Base-by-base conservation (phyloP, 2,329 filamentous ascomycete genomes). In the Chaetomium sp. region DNA sequence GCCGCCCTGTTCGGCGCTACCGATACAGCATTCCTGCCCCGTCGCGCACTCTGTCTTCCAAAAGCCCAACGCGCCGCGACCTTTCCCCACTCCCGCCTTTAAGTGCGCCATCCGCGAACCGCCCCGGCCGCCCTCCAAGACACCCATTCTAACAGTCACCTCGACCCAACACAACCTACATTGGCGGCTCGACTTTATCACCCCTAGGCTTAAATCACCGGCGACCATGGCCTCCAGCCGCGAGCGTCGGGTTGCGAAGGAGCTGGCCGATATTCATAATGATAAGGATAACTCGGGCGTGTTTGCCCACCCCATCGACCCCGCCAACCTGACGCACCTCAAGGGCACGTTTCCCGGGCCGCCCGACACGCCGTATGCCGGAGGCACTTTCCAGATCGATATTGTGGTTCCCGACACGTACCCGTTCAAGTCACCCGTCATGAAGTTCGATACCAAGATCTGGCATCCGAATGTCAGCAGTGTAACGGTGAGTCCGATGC, bases 401-500 rank as follows among this genome's bases (percentile, higher is more conserved):
- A 94, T 99, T 65, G 81, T 80, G 65, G 94, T 99, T 52, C 91
- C 92, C 0, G 81, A 81, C 59, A 88, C 88, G 63, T 99, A 99
- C 67, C 94, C 94, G 0, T 99, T 99, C 76, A 88, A 91, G 64
- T 89, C 92, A 4, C 94, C 94, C 4, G 72, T 82, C 57, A 97
- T 99, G 87, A 87, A 84, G 65, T 97, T 97, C 68, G 82, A 87
- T 61, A 99, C 94, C 61, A 91, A 87, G 72, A 87, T 97, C 64
- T 99, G 91, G 91, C 94, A 99, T 71, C 94, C 94, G 37, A 99
- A 99, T 68, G 84, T 99, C 74, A 95, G 89, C 78, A 92, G 88
- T 67, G 88, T 94, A 69, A 96, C 91, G 42, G 91, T 95, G 74
- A 19, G 41, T 52, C n/a, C 10, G 44, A 35, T 27, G 27, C 4